A percentile compares a stretch with the other conserved stretches of the same genome.
These are phyloP conservation scores for Cladosporium colombiae DNA, from an alignment of 2,329 filamentous ascomycete species.

Conservation along the genomic window DNA sequence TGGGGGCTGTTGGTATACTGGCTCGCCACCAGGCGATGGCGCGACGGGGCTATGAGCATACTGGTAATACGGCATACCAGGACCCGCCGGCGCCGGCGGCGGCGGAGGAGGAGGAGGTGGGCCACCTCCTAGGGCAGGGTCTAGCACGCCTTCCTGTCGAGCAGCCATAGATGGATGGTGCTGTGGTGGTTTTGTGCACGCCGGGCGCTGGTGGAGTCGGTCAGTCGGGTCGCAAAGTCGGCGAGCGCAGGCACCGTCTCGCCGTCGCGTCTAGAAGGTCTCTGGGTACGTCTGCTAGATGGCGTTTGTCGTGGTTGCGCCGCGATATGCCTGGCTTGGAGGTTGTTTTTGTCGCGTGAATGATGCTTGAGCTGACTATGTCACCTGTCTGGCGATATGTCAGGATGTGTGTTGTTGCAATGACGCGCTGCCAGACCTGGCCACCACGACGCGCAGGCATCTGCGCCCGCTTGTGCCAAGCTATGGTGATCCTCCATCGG, in stretches of 20 bases:
- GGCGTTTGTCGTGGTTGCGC: neutral
- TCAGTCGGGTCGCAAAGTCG: slow-evolving; percentile 19
- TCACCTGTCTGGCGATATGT: neutral
- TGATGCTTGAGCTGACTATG: neutral
- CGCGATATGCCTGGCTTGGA: neutral
- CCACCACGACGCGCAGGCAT: neutral
- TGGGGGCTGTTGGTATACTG: slow-evolving; percentile 11
- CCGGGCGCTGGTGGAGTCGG: slow-evolving; percentile 17
- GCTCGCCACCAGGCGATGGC: slow-evolving; percentile 5
- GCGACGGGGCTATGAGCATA: slow-evolving; percentile 13
- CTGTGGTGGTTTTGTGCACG: slow-evolving; percentile 1
- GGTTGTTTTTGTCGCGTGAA: neutral
- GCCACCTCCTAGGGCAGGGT: slow-evolving; percentile 13
- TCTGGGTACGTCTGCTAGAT: neutral
- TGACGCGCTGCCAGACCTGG: neutral
- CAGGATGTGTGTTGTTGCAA: neutral
- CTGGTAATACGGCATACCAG: slow-evolving; percentile 18
- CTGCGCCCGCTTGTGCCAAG: slow-evolving; percentile 11
- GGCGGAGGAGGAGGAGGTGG: slow-evolving; percentile 5
- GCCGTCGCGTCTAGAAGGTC: slow-evolving; percentile 14
- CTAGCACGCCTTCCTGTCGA: slow-evolving; percentile 14
- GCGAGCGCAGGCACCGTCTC: slow-evolving; percentile 19
- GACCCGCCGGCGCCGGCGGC: slow-evolving; percentile 3
- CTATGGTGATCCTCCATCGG: neutral
- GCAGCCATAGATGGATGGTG: neutral